phyloP scores from a whole-genome alignment of 352 stramenopile genomes.

The Lagenidium giganteum region DNA sequence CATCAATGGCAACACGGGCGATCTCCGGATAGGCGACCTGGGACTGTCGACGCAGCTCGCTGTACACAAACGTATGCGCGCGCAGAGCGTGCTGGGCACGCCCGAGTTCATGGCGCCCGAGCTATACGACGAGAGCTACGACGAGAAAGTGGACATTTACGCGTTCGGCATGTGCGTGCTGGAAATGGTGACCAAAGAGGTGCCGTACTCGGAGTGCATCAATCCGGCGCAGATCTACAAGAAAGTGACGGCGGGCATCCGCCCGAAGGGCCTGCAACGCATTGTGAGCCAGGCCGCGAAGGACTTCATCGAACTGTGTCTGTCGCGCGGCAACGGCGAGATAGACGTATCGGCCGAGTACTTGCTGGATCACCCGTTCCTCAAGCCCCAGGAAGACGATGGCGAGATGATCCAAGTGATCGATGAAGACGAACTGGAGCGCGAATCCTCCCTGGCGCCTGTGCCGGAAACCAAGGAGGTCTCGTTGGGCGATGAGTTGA shows the following conservation, averaged over 20 bases:
- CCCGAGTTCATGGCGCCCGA: slow-evolving; percentile 99
- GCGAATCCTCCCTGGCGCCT: slow-evolving; percentile 34
- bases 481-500: slow-evolving; percentile 59
- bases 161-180: slow-evolving; percentile 99
- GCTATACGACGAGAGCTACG: slow-evolving; percentile 98
- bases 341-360: slow-evolving; percentile 83
- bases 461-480: slow-evolving; percentile 51
- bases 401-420: slow-evolving; percentile 72
- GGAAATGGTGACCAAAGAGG: slow-evolving; percentile 99
- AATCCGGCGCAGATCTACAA: slow-evolving; percentile 90
- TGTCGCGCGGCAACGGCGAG: slow-evolving; percentile 73
- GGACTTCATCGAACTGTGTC: slow-evolving; percentile 83
- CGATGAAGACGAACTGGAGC: slow-evolving; percentile 61
- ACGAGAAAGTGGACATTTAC: slow-evolving; percentile 97
- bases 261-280: slow-evolving; percentile 60
- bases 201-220: slow-evolving; percentile 97
- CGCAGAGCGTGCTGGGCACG: slow-evolving; percentile 95
- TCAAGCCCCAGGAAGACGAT: slow-evolving; percentile 77
- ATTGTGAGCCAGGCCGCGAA: slow-evolving; percentile 66
- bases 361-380: slow-evolving; percentile 64
- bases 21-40: slow-evolving; percentile 97
- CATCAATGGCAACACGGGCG: slow-evolving; percentile 97
- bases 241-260: slow-evolving; percentile 85
- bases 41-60: slow-evolving; percentile 86
- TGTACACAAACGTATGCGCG: slow-evolving; percentile 69